Evolutionary conservation across 2,329 filamentous ascomycete species (phyloP).

Genomic region (Fusarium buharicum): DNA sequence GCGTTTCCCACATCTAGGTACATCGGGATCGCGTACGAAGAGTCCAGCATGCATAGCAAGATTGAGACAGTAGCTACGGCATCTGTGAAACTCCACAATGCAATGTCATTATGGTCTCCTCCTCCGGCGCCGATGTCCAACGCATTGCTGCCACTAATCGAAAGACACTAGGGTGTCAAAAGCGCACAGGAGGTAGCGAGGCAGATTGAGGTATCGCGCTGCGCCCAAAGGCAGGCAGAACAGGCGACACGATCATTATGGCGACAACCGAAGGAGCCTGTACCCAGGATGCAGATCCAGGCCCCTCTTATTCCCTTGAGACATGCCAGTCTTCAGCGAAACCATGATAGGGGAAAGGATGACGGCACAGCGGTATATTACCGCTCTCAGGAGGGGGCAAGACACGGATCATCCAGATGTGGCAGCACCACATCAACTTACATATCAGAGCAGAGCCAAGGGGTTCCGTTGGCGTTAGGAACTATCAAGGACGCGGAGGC

Average conservation of each 20-base stretch:
- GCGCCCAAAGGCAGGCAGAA: slow-evolving; percentile 11
- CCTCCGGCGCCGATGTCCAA: slow-evolving; percentile 51
- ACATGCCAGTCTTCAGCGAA: slow-evolving; percentile 37
- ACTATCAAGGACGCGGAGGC: slow-evolving; percentile 6
- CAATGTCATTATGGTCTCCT: slow-evolving; percentile 63
- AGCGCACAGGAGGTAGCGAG: slow-evolving; percentile 57
- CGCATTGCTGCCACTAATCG: slow-evolving; percentile 57
- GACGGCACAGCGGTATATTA: neutral
- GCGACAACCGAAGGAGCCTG: slow-evolving; percentile 1
- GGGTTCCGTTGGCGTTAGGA: slow-evolving; percentile 7
- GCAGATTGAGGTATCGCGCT: slow-evolving; percentile 41
- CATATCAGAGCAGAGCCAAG: slow-evolving; percentile 15
- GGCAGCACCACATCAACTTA: slow-evolving; percentile 16
- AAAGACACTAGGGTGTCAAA: slow-evolving; percentile 60
- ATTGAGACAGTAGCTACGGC: slow-evolving; percentile 65
- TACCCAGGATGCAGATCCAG: neutral
- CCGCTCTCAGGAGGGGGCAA: slow-evolving; percentile 2
- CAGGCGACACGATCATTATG: neutral
- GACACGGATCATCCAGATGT: slow-evolving; percentile 18
- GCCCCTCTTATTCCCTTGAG: slow-evolving; percentile 38
- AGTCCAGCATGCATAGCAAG: slow-evolving; percentile 57
- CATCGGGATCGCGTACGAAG: slow-evolving; percentile 44
- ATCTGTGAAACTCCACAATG: slow-evolving; percentile 60
- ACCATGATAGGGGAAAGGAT: neutral
- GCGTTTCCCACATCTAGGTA: slow-evolving; percentile 57